Evolutionary conservation across 2,329 filamentous ascomycete genomes (phyloP).

Genomic region (Colletotrichum sp.): DNA sequence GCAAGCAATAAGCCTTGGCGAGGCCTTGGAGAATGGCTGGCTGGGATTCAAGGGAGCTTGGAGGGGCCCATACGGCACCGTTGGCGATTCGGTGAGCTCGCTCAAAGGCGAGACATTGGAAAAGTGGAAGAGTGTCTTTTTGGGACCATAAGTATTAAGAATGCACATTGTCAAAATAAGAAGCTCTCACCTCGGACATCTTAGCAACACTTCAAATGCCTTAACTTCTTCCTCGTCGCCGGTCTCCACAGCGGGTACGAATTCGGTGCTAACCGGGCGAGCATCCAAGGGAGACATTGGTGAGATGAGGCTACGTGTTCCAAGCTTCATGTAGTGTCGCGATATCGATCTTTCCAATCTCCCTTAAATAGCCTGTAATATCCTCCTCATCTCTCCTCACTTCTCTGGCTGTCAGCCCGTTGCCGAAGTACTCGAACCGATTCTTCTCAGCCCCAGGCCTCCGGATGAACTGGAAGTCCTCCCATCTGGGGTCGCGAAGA

Average conservation of each 20-base stretch:
- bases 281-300: neutral
- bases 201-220: no score
- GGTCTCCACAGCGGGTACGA: neutral
- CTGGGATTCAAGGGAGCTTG: no score
- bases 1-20: no score
- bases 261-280: neutral
- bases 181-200: no score
- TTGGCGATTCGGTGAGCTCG: no score
- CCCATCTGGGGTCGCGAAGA: neutral
- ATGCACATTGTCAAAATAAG: no score
- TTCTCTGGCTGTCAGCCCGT: neutral
- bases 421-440: neutral
- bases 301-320: neutral
- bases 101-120: no score
- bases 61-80: no score
- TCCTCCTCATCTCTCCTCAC: neutral
- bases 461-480: conserved; percentile 17
- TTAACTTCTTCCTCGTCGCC: no score
- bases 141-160: no score
- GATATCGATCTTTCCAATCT: neutral
- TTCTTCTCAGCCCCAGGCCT: neutral
- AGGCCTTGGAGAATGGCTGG: no score
- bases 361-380: neutral
- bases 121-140: no score
- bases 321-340: neutral